Evolutionary conservation across 139 green algal species (phyloP).

Genomic region (Parachlorella kessleri): DNA sequence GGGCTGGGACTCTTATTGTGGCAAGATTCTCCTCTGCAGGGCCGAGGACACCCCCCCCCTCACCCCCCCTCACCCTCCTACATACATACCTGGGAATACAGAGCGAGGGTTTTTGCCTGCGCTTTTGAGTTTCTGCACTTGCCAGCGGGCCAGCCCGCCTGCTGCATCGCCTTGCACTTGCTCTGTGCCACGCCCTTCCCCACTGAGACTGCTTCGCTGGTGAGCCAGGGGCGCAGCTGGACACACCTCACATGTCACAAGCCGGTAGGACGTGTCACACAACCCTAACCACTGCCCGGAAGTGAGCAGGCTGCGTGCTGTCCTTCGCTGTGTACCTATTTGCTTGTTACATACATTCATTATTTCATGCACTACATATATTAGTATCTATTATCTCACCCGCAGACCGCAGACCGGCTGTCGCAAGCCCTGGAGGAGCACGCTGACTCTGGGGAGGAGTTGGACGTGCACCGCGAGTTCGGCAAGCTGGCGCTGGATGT

Average conservation of each 20-base stretch:
- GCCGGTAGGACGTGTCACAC: too few species aligned
- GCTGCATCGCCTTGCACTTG: too few species aligned
- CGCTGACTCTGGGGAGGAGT: conserved; percentile 16
- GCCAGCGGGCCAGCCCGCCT: too few species aligned
- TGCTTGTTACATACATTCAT: background rate
- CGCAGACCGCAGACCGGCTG: conserved; percentile 35
- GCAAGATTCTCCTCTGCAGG: background rate
- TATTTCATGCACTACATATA: background rate
- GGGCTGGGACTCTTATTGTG: background rate
- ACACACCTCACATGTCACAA: too few species aligned
- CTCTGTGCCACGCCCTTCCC: too few species aligned
- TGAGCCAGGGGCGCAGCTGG: too few species aligned
- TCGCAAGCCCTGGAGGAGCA: conserved; percentile 18
- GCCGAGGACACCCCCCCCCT: background rate
- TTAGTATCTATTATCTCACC: background rate
- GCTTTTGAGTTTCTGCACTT: too few species aligned
- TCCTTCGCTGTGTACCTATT: background rate
- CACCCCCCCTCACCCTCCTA: background rate
- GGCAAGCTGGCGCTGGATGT: conserved; percentile 60
- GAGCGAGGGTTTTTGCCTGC: too few species aligned
- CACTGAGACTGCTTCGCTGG: too few species aligned
- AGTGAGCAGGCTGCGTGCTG: too few species aligned
- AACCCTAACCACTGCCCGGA: too few species aligned
- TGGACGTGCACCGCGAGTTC: conserved; percentile 52
- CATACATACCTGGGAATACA: too few species aligned